phyloP scores from a whole-genome alignment of 2,329 filamentous ascomycete species.

The Apiospora rasikravindrae region DNA sequence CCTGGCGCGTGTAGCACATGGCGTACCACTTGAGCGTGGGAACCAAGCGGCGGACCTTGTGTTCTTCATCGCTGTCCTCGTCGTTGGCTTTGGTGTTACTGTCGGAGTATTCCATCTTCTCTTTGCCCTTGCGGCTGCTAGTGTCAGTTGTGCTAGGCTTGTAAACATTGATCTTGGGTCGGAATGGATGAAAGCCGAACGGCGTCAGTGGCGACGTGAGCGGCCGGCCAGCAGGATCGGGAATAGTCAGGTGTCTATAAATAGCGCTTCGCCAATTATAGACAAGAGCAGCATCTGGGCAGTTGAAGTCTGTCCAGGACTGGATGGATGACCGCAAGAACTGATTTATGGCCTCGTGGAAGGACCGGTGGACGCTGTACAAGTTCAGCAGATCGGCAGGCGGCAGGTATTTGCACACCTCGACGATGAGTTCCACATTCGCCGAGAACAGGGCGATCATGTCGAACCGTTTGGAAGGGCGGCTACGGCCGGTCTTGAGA shows the following conservation, averaged over 20 bases:
- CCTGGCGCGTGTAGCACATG: constrained; percentile 66
- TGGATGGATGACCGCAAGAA: constrained; percentile 40
- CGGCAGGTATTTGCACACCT: constrained; percentile 47
- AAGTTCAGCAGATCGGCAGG: constrained; percentile 55
- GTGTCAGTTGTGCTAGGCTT: not conserved
- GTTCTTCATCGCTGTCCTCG: not conserved
- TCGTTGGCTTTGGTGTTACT: not conserved
- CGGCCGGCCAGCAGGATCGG: constrained; percentile 25
- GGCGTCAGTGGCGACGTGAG: not conserved
- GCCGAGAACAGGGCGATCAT: constrained; percentile 4
- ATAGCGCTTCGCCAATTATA: constrained; percentile 16
- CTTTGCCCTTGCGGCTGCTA: constrained; percentile 8
- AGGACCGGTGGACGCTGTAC: constrained; percentile 59
- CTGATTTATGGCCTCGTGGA: constrained; percentile 58
- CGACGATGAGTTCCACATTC: constrained; percentile 43
- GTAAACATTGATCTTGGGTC: not conserved
- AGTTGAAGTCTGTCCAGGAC: constrained; percentile 18
- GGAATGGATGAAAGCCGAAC: not conserved
- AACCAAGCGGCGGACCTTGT: constrained; percentile 48
- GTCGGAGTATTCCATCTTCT: constrained; percentile 13
- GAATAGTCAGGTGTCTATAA: constrained; percentile 29
- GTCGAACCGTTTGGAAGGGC: not conserved
- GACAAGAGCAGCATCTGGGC: constrained; percentile 18
- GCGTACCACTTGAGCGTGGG: constrained; percentile 71
- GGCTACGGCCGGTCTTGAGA: not conserved